Base-by-base conservation (phyloP, 2,329 filamentous ascomycete genomes). In the Aspergillus sp. region DNA sequence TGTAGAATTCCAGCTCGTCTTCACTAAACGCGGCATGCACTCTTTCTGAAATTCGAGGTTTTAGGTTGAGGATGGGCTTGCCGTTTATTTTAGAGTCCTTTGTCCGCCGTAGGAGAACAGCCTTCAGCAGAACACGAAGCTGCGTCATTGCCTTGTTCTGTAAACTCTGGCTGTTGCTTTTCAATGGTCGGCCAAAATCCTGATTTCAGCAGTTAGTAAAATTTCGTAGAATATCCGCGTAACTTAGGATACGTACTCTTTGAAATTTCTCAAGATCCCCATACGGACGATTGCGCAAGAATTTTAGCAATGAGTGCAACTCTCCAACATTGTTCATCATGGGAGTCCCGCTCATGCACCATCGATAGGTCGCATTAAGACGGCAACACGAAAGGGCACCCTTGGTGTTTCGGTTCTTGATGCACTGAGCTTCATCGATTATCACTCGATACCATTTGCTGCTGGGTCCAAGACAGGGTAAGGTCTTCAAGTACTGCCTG, bases 281-380 rank as follows among this genome's bases (percentile, higher is more conserved):
- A 71, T 95, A 96, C 2, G 91, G 91, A 58, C 82, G 82, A 68
- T 96, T 93, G 2, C 82, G 80, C 15, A 96, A 79, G 67, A 96
- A 97, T 2, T 84, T 83, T 44, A 96, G 80, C 18, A 96, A 76
- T 0, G 91, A 89, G 66, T 85, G 92, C 3, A 96, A 79, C 66
- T 97, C 93, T 22, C 84, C 79, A 3, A 93, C 85, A 12, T 82
- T 85, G 65, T 96, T 96, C 89, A 95, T 95, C 89, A 93, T 92
- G 0, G 90, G 90, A 0, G 90, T 95, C 24, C 90, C 90, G 34
- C 88, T 91, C 71, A 93, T 83, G 68, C 88, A 91, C 77, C 90
- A 87, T 48, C 90, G 82, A 68, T 89, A 84, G 36, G 76, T 78
- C 13, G 88, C 78, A 58, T 82, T 75, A 15, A 95, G 72, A 11